Evolutionary conservation across 495 filamentous ascomycete species (phyloP).

Genomic region (Aspergillus bridgeri): DNA sequence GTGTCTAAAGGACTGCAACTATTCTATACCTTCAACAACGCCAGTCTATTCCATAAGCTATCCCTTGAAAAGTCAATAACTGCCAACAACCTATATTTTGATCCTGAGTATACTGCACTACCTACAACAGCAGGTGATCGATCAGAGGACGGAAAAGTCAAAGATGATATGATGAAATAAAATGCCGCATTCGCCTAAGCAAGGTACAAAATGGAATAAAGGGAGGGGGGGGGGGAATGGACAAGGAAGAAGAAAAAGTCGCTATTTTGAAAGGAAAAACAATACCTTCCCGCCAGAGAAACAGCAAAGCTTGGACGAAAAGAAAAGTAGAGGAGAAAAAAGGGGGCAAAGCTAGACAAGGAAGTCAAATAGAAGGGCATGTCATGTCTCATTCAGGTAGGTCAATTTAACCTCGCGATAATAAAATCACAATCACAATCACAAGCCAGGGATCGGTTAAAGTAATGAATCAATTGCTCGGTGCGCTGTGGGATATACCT

Average conservation of each 20-base stretch:
- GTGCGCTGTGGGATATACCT: not conserved
- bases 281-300: not conserved
- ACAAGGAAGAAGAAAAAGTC: not conserved
- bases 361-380: not conserved
- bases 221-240: not conserved
- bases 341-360: too few species aligned
- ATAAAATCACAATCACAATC: not conserved
- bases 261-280: not conserved
- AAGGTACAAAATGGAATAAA: conserved; percentile 5
- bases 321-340: not conserved
- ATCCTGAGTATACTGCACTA: not conserved
- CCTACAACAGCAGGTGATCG: not conserved
- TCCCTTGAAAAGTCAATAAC: not conserved
- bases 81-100: not conserved
- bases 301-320: not conserved
- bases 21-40: too few species aligned
- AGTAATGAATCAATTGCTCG: not conserved
- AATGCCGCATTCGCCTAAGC: conserved; percentile 16
- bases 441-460: not conserved
- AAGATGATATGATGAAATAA: conserved; percentile 7
- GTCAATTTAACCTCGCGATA: not conserved
- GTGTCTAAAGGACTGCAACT: too few species aligned
- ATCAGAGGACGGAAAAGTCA: not conserved
- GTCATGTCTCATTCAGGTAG: not conserved
- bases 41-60: too few species aligned